Conservation (phyloP, 108 stramenopile genomes). For the Aurantiochytrium sp. region DNA sequence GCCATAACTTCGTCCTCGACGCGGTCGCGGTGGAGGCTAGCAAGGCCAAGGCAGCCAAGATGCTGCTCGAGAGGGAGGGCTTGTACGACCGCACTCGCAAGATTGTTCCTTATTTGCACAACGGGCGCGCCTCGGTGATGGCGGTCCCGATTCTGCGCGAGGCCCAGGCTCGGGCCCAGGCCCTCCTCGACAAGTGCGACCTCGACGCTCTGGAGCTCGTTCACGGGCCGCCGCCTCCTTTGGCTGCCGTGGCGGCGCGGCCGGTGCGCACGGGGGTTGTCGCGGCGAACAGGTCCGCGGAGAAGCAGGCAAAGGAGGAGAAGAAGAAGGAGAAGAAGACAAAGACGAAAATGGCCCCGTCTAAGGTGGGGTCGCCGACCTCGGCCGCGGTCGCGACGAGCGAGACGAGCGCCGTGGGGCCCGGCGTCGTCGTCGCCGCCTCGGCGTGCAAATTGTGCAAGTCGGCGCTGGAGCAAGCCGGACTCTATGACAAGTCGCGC, state of each 20-base stretch:
- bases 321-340: no score
- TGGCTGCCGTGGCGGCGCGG: background rate
- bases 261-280: no score
- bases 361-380: no score
- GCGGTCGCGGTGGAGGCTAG: background rate
- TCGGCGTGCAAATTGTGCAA: background rate
- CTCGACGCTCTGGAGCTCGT: background rate
- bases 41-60: background rate
- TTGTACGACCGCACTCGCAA: background rate
- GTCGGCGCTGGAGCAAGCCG: background rate
- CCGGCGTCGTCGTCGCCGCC: background rate
- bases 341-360: no score
- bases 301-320: no score
- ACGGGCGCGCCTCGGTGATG: background rate
- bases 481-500: background rate
- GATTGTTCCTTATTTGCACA: background rate
- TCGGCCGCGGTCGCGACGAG: no score
- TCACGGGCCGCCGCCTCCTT: background rate
- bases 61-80: background rate
- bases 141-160: background rate
- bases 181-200: background rate
- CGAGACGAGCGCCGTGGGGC: no score
- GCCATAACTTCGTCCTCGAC: background rate
- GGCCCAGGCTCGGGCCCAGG: background rate
- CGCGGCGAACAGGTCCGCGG: no score